Evolutionary conservation across 2,329 filamentous ascomycete species (phyloP).

Genomic region (Neonectria coccinea): DNA sequence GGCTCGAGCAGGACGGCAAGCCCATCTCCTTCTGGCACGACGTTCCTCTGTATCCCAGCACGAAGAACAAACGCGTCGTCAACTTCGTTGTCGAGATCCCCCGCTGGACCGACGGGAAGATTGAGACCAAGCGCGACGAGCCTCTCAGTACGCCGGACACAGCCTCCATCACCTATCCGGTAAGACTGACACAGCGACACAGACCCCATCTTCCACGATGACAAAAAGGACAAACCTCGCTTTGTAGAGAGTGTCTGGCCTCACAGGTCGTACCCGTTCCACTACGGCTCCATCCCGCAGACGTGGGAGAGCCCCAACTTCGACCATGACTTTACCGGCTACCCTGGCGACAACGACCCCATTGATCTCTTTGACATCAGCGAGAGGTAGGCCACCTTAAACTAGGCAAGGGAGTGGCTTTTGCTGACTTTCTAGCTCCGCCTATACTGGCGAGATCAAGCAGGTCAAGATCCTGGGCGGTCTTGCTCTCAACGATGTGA

Average conservation of each 20-base stretch:
- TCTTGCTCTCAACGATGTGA: slow-evolving; percentile 54
- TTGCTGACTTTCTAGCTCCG: slow-evolving; percentile 32
- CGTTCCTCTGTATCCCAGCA: slow-evolving; percentile 54
- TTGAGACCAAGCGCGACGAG: slow-evolving; percentile 55
- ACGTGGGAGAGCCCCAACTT: slow-evolving; percentile 59
- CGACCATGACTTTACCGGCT: slow-evolving; percentile 53
- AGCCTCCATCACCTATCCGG: background rate
- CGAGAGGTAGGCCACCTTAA: slow-evolving; percentile 30
- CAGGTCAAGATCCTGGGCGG: slow-evolving; percentile 57
- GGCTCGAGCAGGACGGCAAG: slow-evolving; percentile 54
- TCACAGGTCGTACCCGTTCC: slow-evolving; percentile 57
- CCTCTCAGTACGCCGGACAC: slow-evolving; percentile 50
- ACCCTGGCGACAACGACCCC: slow-evolving; percentile 56
- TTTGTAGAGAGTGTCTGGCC: slow-evolving; percentile 58
- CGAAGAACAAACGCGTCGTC: slow-evolving; percentile 50
- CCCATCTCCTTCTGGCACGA: slow-evolving; percentile 58
- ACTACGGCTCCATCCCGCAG: slow-evolving; percentile 58
- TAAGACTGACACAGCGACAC: background rate
- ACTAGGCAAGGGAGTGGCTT: no score
- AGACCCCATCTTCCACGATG: slow-evolving; percentile 58
- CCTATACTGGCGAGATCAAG: slow-evolving; percentile 54
- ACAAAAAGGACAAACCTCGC: slow-evolving; percentile 50
- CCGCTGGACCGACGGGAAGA: slow-evolving; percentile 55
- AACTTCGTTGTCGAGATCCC: slow-evolving; percentile 57
- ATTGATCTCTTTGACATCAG: slow-evolving; percentile 56